These are phyloP conservation scores for Jatropha multifida DNA, from an alignment of 441 rosid genomes.

Conservation along the genomic window DNA sequence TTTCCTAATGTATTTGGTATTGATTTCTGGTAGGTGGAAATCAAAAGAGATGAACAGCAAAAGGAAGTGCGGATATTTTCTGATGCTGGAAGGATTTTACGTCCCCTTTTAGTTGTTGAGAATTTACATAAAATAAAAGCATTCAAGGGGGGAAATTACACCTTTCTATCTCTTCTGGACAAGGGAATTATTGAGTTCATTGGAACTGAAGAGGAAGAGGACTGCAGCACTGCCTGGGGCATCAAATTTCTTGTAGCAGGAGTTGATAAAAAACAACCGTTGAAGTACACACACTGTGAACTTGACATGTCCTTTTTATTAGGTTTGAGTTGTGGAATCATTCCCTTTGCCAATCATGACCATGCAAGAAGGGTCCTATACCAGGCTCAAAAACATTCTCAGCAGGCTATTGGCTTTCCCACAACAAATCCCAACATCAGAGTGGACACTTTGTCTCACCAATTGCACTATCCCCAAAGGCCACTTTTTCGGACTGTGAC, in stretches of 20 bases:
- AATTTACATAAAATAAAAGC: conserved; percentile 53
- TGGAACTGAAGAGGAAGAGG: conserved; percentile 94
- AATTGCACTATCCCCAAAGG: conserved; percentile 77
- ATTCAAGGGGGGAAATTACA: conserved; percentile 47
- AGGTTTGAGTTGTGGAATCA: conserved; percentile 84
- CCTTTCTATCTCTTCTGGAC: conserved; percentile 59
- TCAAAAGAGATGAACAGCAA: conserved; percentile 67
- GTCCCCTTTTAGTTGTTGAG: conserved; percentile 82
- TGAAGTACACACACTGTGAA: conserved; percentile 75
- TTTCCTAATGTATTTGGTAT: not conserved
- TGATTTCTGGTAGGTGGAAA: conserved; percentile 61
- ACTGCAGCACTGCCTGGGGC: conserved; percentile 71
- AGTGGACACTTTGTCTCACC: conserved; percentile 83
- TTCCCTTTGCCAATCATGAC: conserved; percentile 89
- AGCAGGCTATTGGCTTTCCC: conserved; percentile 90
- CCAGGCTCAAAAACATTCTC: conserved; percentile 88
- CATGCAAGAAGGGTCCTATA: conserved; percentile 91
- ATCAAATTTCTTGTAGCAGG: conserved; percentile 53
- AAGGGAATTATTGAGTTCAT: conserved; percentile 70
- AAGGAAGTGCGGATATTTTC: conserved; percentile 76
- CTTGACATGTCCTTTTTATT: conserved; percentile 78
- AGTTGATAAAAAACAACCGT: conserved; percentile 32
- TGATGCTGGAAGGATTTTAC: conserved; percentile 88
- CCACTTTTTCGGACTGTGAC: conserved; percentile 77
- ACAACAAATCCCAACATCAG: conserved; percentile 80